Evolutionary conservation across 1,139 yeast species (phyloP).

Genomic region (Candida frijolesensis): DNA sequence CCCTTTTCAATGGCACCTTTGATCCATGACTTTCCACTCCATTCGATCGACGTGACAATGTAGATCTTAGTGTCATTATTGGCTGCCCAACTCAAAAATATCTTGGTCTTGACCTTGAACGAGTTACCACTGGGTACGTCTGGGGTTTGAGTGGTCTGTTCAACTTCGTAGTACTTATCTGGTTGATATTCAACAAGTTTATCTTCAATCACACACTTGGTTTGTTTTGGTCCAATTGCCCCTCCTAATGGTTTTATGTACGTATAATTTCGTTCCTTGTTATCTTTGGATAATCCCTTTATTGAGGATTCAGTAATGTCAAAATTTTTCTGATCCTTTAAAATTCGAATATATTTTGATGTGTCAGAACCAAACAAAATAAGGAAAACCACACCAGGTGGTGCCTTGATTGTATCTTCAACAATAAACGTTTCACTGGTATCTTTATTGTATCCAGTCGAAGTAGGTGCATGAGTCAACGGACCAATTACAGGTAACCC

Average conservation of each 20-base stretch:
- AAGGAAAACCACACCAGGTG: conserved; percentile 75
- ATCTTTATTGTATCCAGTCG: conserved; percentile 48
- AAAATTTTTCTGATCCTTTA: conserved; percentile 70
- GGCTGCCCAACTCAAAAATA: conserved; percentile 75
- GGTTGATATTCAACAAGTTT: conserved; percentile 64
- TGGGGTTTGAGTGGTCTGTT: conserved; percentile 75
- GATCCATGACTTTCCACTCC: conserved; percentile 95
- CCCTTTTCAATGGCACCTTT: conserved; percentile 93
- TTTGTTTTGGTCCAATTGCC: conserved; percentile 93
- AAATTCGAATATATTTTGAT: conserved; percentile 53
- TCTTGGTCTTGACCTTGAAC: conserved; percentile 72
- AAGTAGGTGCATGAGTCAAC: conserved; percentile 38
- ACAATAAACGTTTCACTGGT: conserved; percentile 63
- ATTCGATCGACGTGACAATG: conserved; percentile 70
- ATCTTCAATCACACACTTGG: conserved; percentile 80
- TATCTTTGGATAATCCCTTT: conserved; percentile 36
- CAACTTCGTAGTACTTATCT: conserved; percentile 56
- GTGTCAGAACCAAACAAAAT: conserved; percentile 77
- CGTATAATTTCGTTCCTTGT: conserved; percentile 57
- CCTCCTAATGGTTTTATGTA: conserved; percentile 81
- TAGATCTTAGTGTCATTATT: conserved; percentile 65
- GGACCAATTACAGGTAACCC: conserved; percentile 46
- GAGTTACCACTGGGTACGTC: conserved; percentile 94
- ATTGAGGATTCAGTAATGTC: conserved; percentile 59
- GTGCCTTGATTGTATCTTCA: conserved; percentile 68